Base-by-base conservation (phyloP, 2,329 filamentous ascomycete genomes). In the Aphanocladium album region DNA sequence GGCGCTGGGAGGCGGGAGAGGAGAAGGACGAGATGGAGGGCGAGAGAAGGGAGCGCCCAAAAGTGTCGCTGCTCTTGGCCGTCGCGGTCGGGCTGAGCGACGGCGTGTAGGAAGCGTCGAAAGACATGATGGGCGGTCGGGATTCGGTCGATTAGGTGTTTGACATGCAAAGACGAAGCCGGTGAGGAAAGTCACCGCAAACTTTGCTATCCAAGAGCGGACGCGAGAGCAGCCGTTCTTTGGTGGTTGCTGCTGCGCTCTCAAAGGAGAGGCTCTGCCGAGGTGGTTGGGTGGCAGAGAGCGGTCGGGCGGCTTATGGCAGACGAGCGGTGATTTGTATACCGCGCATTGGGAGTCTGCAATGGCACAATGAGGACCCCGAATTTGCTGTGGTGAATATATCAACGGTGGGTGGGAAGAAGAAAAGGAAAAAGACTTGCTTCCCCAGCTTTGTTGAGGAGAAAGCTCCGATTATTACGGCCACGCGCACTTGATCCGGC, bases 1-100 rank as follows among this genome's bases (percentile, higher is more conserved):
- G 84, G 57, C 87, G 86, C 46, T 82, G 76, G 25, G 82, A 77
- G 30, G 79, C 77, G 54, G 88, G 83, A 55, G 85, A 85, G 30
- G 85, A 83, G 53, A 91, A 79, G 61, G 87, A 89, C 58, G 88
- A 85, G 67, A 90, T 84, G 63, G 90, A 90, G 60, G 85, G 84
- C 46, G 87, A 84, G 60, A 85, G 76, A 51, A 79, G 69, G 62
- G 75, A 74, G 58, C 86, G 83, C 68, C 77, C 73, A 70, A 81
- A 80, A 67, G 74, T 80, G 68, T 71, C 70, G 62, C 65, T 65
- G 62, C 68, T 68, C 60, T 67, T 68, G 30, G 68, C 65, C 51
- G 72, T 75, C 60, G 67, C 66, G 64, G 80, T 77, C 64, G 81
- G 77, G 67, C 78, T 81, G 68, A 78, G 66, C 60, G 60, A 46